These are phyloP conservation scores for Fragilaria crotonensis DNA, from an alignment of 108 stramenopile genomes.

Conservation along the genomic window DNA sequence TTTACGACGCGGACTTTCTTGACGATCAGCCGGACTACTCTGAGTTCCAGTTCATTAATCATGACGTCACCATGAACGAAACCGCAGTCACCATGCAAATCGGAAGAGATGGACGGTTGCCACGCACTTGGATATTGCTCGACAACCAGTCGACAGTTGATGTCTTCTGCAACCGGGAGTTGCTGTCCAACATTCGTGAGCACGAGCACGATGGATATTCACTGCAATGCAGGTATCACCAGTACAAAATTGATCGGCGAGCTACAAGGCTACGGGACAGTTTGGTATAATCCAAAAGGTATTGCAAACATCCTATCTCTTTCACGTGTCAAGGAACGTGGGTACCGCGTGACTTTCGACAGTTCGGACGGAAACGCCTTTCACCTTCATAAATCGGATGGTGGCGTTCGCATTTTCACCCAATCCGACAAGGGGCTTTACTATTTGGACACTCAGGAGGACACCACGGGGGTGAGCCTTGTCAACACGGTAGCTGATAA, in stretches of 20 bases:
- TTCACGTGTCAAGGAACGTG: conserved; percentile 7
- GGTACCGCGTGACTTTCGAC: background rate
- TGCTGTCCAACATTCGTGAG: conserved; percentile 12
- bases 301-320: background rate
- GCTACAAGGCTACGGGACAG: conserved; percentile 16
- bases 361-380: background rate
- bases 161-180: conserved; percentile 19
- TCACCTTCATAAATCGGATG: background rate
- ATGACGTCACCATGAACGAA: background rate
- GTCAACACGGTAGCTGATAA: too few relatives aligned
- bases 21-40: background rate
- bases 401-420: background rate
- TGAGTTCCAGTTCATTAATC: background rate
- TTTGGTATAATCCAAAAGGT: conserved; percentile 22
- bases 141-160: conserved; percentile 42
- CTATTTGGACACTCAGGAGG: conserved; percentile 3
- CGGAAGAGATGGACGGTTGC: background rate
- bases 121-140: conserved; percentile 16
- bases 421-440: conserved; percentile 16
- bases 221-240: conserved; percentile 22
- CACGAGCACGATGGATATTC: background rate
- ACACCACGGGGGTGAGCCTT: too few relatives aligned
- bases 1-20: background rate
- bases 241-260: conserved; percentile 12
- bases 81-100: background rate